Evolutionary conservation across 78 protist species (phyloP), one percentile per base, ranked within the genome.

Genomic region (Isochrysis galbana): DNA sequence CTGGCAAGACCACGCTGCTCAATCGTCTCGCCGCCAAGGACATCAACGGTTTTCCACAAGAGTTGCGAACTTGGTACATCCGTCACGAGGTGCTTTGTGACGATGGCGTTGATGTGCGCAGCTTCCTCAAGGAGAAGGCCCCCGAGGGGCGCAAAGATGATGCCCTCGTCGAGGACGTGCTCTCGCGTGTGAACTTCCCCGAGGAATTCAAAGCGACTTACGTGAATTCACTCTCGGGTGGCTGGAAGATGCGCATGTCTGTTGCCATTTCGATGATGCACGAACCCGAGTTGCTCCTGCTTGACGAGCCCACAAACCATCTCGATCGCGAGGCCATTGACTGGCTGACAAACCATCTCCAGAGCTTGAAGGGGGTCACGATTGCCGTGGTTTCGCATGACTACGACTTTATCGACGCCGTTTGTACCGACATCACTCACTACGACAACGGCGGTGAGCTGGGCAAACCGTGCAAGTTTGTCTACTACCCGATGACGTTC

Each of bases 221-320:
- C 38, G 48, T 41, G 41, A 44, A 32, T 23, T 23, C 2, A 38
- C 88, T 80, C 55, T 80, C 88, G 55, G 88, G 55, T 25, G 88
- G 88, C 34, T 80, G 88, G 88, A 44, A 44, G 47, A 80, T 80
- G 88, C 2, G 25, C 17, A 5, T 80, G 38, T 0, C 14, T 17
- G n/a, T 80, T 7, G 88, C 88, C 54, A 80, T 19, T n/a, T 80
- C 88, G 55, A 23, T 92, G 23, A 14, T 93, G n/a, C 38, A 61
- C 46, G 22, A 5, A 19, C 96, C 95, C 46, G 74, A 94, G 23
- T 39, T 95, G 74, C 93, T 95, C 34, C 93, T 95, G 51, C 83
- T 95, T 34, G 96, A 95, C 90, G 96, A 95, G 78, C 95, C 94
- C 46, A 92, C 93, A 0, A 92, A 91, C 93, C 93, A 92, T 38